Evolutionary conservation across 2,329 filamentous ascomycete species (phyloP), one percentile per base, ranked within the genome.

Genomic region (Diaporthe capsici): DNA sequence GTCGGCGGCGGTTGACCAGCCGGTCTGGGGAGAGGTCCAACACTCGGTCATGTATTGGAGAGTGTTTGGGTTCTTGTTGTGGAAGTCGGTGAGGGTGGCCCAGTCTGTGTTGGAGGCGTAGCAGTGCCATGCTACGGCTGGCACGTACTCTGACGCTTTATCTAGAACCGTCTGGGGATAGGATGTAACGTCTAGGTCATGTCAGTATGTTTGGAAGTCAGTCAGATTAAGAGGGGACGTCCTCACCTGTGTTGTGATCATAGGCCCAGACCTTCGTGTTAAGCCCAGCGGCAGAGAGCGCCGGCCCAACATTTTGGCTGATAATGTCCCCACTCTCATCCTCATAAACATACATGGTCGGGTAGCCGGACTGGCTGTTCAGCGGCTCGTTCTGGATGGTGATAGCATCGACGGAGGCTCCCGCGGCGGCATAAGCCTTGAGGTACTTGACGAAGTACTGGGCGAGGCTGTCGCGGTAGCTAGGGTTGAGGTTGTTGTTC

Each of bases 31-130:
- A 4, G 82, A 83, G 2, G 82, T 85, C 81, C 85, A 87, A 80
- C 87, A 88, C 79, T 88, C 86, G 17, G 87, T 88, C 86, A 88
- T 87, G 81, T 86, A 87, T 78, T 88, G 86, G 31, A 82, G 81
- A 9, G 81, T 83, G 65, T 77, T 74, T 0, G 86, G 85, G 79
- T 85, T 85, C 34, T 78, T 77, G 74, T 83, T 80, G 78, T 87
- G 84, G 79, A 88, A 87, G 76, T 79, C 78, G 7, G 81, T 83
- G 25, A 86, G 78, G 8, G 84, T 82, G 34, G 75, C 76, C 85
- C 85, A 86, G 78, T 84, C 77, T 44, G 81, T 79, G 76, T 81
- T 78, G 25, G 77, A 74, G 22, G 84, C 82, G 76, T 86, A 86
- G 80, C 85, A 86, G 78, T 86, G 85, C 85, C 85, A 86, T 0